Evolutionary conservation across 164 flowering plant species (phyloP).

Genomic region (Brasenia schreberi): DNA sequence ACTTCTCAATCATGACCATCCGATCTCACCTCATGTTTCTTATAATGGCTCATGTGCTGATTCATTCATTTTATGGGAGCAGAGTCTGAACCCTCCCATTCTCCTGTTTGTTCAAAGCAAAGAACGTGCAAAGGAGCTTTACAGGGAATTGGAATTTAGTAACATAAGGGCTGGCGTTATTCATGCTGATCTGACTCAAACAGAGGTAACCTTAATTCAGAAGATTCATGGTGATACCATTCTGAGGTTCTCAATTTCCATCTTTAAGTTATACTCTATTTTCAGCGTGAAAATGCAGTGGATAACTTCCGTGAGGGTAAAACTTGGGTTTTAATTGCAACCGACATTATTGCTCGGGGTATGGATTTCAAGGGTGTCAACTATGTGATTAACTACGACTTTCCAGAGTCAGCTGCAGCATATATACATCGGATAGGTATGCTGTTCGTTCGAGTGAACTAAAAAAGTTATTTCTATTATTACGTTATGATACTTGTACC

Average conservation of each 20-base stretch:
- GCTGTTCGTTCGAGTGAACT: background rate
- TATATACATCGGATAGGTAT: slow-evolving; percentile 95
- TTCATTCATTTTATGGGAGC: slow-evolving; percentile 2
- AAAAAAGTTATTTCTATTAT: no score
- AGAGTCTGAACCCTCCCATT: slow-evolving; percentile 92
- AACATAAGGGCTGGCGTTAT: slow-evolving; percentile 65
- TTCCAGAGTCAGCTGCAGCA: slow-evolving; percentile 84
- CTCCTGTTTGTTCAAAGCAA: slow-evolving; percentile 91
- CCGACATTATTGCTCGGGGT: slow-evolving; percentile 92
- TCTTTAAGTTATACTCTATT: slow-evolving; percentile 1
- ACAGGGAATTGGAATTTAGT: slow-evolving; percentile 56
- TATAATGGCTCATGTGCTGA: background rate
- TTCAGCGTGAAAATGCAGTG: slow-evolving; percentile 79
- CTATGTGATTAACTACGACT: slow-evolving; percentile 90
- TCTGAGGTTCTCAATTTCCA: background rate
- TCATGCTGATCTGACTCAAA: slow-evolving; percentile 70
- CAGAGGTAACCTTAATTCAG: slow-evolving; percentile 35
- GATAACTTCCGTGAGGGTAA: slow-evolving; percentile 88
- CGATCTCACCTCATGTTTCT: background rate
- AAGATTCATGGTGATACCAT: background rate
- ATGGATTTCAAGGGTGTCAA: slow-evolving; percentile 98
- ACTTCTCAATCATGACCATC: no score
- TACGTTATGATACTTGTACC: no score
- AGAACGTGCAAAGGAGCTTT: slow-evolving; percentile 88
- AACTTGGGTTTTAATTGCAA: slow-evolving; percentile 95